Conservation (phyloP, 768 basidiomycete genomes). For the Russula sp. region DNA sequence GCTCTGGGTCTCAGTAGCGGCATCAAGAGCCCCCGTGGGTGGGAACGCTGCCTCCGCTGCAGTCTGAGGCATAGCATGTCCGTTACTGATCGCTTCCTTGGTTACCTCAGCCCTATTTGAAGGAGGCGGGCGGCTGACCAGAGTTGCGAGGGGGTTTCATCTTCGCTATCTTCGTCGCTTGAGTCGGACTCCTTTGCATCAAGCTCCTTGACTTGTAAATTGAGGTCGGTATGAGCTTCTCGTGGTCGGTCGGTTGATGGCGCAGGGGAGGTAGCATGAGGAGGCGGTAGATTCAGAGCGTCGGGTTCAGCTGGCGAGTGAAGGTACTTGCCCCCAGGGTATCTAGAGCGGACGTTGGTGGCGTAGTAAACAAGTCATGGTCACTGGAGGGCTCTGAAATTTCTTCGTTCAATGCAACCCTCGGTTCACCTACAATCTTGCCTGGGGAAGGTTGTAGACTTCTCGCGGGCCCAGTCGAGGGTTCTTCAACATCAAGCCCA, state of each 20-base stretch:
- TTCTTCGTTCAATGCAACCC: slow-evolving; percentile 17
- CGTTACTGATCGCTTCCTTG: slow-evolving; percentile 18
- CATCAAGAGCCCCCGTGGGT: background rate
- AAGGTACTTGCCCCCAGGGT: slow-evolving; percentile 5
- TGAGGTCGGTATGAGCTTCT: slow-evolving; percentile 46
- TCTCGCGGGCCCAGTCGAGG: background rate
- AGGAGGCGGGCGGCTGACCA: slow-evolving; percentile 24
- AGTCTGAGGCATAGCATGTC: slow-evolving; percentile 11
- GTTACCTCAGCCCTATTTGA: background rate
- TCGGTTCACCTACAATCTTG: slow-evolving; percentile 3
- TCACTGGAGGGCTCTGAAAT: slow-evolving; percentile 41
- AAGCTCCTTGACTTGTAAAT: slow-evolving; percentile 53
- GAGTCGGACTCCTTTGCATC: slow-evolving; percentile 54
- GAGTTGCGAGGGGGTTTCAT: slow-evolving; percentile 34
- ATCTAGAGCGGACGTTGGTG: slow-evolving; percentile 46
- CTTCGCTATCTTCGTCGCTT: slow-evolving; percentile 43
- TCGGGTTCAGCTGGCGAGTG: slow-evolving; percentile 20
- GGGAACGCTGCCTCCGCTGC: background rate
- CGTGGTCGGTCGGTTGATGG: slow-evolving; percentile 9
- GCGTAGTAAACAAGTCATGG: slow-evolving; percentile 60
- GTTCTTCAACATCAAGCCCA: slow-evolving; percentile 15
- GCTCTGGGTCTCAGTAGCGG: slow-evolving; percentile 6
- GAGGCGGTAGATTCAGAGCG: slow-evolving; percentile 14
- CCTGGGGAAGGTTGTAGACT: slow-evolving; percentile 5
- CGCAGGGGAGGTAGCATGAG: slow-evolving; percentile 10